Evolutionary conservation across 257 asterid genomes (phyloP).

Genomic region (Solanum chmielewskii): DNA sequence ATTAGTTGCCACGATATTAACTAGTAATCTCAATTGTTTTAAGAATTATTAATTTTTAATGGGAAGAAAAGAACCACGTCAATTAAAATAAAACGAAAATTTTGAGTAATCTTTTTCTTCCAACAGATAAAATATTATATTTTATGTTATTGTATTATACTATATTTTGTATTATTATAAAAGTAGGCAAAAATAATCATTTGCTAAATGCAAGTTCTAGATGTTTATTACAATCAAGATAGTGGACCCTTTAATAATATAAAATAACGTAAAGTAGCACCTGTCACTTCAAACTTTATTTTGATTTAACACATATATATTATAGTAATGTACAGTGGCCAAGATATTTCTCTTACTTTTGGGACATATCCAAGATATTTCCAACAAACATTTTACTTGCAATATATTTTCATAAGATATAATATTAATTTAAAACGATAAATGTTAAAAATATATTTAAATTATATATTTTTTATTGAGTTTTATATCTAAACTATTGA

Average conservation of each 20-base stretch:
- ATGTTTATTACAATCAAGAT: conserved; percentile 1
- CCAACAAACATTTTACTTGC: neutral
- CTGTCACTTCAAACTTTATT: neutral
- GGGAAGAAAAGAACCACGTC: neutral
- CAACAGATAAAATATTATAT: neutral
- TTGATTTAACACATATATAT: neutral
- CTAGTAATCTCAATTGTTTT: neutral
- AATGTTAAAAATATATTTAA: fast-evolving
- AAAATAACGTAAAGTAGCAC: neutral
- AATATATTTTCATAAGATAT: neutral
- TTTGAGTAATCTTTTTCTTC: neutral
- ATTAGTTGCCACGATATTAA: neutral
- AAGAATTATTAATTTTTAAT: neutral
- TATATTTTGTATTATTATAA: neutral
- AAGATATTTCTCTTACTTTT: neutral
- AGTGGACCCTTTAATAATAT: neutral
- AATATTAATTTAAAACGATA: neutral
- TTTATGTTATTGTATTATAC: neutral
- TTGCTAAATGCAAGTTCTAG: conserved; percentile 3
- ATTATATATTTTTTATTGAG: too few relatives aligned
- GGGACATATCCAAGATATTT: neutral
- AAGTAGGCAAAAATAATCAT: neutral
- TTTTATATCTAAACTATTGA: too few relatives aligned
- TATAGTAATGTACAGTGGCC: neutral
- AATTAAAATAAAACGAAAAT: neutral